Conservation (phyloP, 1,284 basidiomycete genomes). For the Cutaneotrichosporon sp. region DNA sequence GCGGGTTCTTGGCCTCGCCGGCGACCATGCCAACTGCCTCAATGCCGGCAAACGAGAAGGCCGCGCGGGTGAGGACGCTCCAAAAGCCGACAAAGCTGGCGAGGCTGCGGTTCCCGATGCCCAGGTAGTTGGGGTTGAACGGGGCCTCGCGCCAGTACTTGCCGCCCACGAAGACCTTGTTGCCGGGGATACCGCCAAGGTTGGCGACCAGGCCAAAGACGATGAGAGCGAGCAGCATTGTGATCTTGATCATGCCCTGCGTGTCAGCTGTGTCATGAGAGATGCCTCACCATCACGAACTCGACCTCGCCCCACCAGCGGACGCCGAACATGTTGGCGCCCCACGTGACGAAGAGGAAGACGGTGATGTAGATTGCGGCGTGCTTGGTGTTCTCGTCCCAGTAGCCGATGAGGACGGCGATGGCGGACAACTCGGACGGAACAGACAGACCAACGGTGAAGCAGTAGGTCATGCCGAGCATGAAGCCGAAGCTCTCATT, state of each 20-base stretch:
- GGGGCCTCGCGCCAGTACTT: constrained; percentile 65
- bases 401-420: constrained; percentile 71
- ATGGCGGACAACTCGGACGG: constrained; percentile 73
- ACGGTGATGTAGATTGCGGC: constrained; percentile 21
- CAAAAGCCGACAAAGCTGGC: constrained; percentile 64
- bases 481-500: not conserved
- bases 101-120: constrained; percentile 15
- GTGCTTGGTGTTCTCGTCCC: constrained; percentile 59
- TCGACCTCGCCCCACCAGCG: constrained; percentile 48
- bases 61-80: constrained; percentile 57
- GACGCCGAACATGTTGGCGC: constrained; percentile 22
- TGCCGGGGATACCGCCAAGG: constrained; percentile 67
- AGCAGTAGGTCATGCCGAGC: constrained; percentile 58
- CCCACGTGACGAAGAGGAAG: constrained; percentile 16
- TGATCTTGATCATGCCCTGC: constrained; percentile 62
- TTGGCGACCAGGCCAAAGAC: constrained; percentile 68
- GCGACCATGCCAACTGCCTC: constrained; percentile 54
- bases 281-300: constrained; percentile 55
- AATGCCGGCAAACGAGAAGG: constrained; percentile 42
- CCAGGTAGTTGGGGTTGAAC: constrained; percentile 45
- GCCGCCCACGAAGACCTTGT: constrained; percentile 53
- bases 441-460: constrained; percentile 58
- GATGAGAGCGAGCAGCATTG: constrained; percentile 60
- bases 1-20: constrained; percentile 61
- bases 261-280: not conserved